Base-by-base conservation (phyloP, 148 eudicot genomes). In the Nepenthes gracilis region DNA sequence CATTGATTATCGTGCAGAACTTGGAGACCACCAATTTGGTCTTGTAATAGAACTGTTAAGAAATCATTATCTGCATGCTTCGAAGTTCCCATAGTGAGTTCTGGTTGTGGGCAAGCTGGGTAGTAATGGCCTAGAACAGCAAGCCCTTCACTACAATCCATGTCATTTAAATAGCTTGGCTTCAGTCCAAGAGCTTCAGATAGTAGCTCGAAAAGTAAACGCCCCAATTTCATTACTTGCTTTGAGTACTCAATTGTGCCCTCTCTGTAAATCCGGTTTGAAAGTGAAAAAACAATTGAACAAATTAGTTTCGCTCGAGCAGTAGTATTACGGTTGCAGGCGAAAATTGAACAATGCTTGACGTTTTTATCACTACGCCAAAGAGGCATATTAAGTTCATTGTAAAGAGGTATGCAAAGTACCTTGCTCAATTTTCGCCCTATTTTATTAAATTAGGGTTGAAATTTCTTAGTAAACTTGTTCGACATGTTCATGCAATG, bases 81-180 rank as follows among this genome's bases (percentile, higher is more conserved):
- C 2, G 59, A 57, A 13, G 70, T 59, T 2, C 73, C 78, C 11
- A 74, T 12, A 0, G 75, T 67, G 38, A 70, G 35, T 14, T 78
- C 71, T 5, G 78, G 78, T 37, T 70, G 66, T 1, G 81, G 81
- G 49, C 81, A 74, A 1, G 67, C 50, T 12, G 81, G 81, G 40
- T 67, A 74, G 67, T 78, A 78, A 33, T 78, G 75, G 62, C 70
- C 36, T 14, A 67, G 0, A 2, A 70, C 11, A 0, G 2, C 13
- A 6, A 59, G 67, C 11, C 71, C 68, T 5, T 70, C 59, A 2
- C 43, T 65, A 43, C 78, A 74, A 3, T 50, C 78, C 38, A 70
- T 67, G 51, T 74, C 68, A 36, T 15, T 64, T 1, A 78, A 62
- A 57, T 70, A 60, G 51, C 36, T 61, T n/a, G 69, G 54, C 8